These are phyloP conservation scores for Botrytis elliptica DNA, from an alignment of 2,329 filamentous ascomycete genomes.

Conservation along the genomic window DNA sequence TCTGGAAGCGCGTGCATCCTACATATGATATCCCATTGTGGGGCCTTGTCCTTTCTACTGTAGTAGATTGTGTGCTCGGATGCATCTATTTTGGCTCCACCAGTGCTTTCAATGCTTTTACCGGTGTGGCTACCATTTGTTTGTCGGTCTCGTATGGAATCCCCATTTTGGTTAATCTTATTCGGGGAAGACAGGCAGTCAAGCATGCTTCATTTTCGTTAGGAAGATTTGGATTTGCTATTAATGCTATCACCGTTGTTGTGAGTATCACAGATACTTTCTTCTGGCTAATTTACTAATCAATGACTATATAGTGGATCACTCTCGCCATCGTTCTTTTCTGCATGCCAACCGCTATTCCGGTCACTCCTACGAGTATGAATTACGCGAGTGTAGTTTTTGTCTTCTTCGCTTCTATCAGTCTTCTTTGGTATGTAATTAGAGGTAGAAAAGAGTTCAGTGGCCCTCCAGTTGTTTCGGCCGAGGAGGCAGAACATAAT, in stretches of 20 bases:
- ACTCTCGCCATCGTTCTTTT: conserved; percentile 68
- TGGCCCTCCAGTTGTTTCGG: conserved; percentile 47
- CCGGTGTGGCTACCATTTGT: conserved; percentile 76
- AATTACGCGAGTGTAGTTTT: conserved; percentile 69
- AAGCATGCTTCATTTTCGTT: conserved; percentile 65
- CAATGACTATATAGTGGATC: conserved; percentile 54
- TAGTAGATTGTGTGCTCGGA: conserved; percentile 68
- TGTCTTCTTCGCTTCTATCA: conserved; percentile 59
- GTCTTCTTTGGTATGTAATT: conserved; percentile 61
- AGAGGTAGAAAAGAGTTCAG: conserved; percentile 63
- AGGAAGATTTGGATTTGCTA: conserved; percentile 64
- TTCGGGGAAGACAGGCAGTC: conserved; percentile 66
- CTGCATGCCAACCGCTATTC: conserved; percentile 68
- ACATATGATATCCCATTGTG: conserved; percentile 67
- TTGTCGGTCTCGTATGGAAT: conserved; percentile 73
- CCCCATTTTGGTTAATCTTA: conserved; percentile 69
- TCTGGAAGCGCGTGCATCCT: conserved; percentile 66
- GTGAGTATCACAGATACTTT: not conserved
- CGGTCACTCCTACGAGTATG: conserved; percentile 57
- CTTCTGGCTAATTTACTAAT: not conserved
- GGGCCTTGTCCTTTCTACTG: conserved; percentile 66
- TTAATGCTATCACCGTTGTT: conserved; percentile 65
- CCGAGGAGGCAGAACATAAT: conserved; percentile 32
- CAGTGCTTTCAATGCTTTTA: conserved; percentile 77
- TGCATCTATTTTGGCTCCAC: conserved; percentile 77